Percentiles rank a stretch among this genome's conserved stretches.
Conservation (phyloP, 371 early-diverging fungal genomes). For the Rhizopus sp. region DNA sequence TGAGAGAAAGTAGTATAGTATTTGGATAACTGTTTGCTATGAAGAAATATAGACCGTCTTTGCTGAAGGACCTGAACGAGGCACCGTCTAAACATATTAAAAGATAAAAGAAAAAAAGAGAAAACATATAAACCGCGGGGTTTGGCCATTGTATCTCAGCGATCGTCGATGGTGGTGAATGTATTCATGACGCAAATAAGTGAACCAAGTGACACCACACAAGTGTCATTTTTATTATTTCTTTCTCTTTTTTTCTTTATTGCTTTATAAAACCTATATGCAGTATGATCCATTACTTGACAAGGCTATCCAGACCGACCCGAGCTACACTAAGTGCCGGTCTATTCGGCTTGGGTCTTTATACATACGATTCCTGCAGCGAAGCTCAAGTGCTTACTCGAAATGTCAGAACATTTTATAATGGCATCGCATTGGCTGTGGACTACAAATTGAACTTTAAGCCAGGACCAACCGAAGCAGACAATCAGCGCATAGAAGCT, state of each 20-base stretch:
- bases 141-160: no score
- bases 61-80: not conserved
- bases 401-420: conserved; percentile 60
- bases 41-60: conserved; percentile 24
- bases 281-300: not conserved
- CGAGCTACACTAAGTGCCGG: conserved; percentile 17
- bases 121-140: not conserved
- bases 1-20: not conserved
- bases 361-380: conserved; percentile 51
- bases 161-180: no score
- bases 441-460: conserved; percentile 83
- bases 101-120: not conserved
- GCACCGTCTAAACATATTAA: conserved; percentile 2
- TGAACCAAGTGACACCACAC: no score
- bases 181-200: no score
- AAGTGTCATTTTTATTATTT: no score
- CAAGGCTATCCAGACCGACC: conserved; percentile 3
- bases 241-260: no score
- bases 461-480: conserved; percentile 47
- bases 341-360: conserved; percentile 36
- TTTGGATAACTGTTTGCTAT: conserved; percentile 10
- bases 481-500: conserved; percentile 41
- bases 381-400: conserved; percentile 61
- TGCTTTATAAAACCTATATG: no score
- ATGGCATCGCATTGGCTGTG: conserved; percentile 56